A percentile compares a stretch with the other conserved stretches of the same genome.
These are phyloP conservation scores for Cyphellophora europaea DNA, from an alignment of 2,329 filamentous ascomycete species.

Conservation along the genomic window DNA sequence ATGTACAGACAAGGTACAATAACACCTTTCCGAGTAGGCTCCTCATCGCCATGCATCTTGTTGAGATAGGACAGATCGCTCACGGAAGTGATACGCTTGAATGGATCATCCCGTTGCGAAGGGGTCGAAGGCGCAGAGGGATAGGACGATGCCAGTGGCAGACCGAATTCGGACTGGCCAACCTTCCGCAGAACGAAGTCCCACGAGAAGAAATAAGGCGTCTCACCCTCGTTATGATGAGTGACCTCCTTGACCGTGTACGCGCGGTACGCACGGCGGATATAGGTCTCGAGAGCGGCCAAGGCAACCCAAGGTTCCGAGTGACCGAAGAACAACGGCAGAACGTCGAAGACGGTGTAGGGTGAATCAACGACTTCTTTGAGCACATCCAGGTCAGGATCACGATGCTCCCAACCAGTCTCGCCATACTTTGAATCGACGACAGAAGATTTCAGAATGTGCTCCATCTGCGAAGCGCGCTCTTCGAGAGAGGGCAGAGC, in stretches of 20 bases:
- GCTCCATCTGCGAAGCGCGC: slow-evolving; percentile 92
- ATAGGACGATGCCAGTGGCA: slow-evolving; percentile 67
- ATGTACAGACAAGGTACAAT: slow-evolving; percentile 89
- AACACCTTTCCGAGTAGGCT: slow-evolving; percentile 82
- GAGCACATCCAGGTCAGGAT: slow-evolving; percentile 80
- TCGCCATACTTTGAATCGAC: slow-evolving; percentile 96
- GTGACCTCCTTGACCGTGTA: slow-evolving; percentile 85
- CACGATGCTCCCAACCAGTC: slow-evolving; percentile 90
- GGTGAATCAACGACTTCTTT: slow-evolving; percentile 98
- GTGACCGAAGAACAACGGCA: slow-evolving; percentile 91
- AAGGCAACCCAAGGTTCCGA: slow-evolving; percentile 89
- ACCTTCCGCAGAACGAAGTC: slow-evolving; percentile 93
- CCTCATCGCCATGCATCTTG: slow-evolving; percentile 53
- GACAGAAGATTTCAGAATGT: slow-evolving; percentile 91
- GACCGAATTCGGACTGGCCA: slow-evolving; percentile 79
- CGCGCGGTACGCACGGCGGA: slow-evolving; percentile 91
- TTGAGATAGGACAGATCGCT: slow-evolving; percentile 91
- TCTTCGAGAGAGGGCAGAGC: slow-evolving; percentile 93
- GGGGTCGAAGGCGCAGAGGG: slow-evolving; percentile 79
- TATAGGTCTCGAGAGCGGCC: slow-evolving; percentile 90
- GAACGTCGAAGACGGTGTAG: slow-evolving; percentile 94
- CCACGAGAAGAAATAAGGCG: slow-evolving; percentile 79
- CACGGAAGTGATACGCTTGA: slow-evolving; percentile 85
- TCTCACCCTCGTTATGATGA: slow-evolving; percentile 69
- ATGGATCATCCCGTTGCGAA: slow-evolving; percentile 48